Evolutionary conservation across 2,329 filamentous ascomycete genomes (phyloP), one percentile per base, ranked within the genome.

Genomic region (Trichoderma sp.): DNA sequence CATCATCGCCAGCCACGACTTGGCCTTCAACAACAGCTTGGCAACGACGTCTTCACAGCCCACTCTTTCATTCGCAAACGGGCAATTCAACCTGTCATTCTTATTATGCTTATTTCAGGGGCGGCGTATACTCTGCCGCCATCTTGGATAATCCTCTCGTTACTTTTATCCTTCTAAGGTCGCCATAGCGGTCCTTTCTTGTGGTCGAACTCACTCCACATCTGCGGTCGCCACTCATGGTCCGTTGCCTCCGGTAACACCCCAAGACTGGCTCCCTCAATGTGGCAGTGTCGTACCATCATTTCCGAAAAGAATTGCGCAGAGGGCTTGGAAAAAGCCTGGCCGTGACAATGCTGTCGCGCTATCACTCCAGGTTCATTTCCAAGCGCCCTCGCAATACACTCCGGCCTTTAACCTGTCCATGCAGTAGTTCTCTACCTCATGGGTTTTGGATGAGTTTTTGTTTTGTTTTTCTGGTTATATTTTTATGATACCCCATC

Each of bases 341-440:
- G 53, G 27, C 21, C 21, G 75, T 77, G 86, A 89, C 86, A 89
- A 89, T 89, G 88, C 86, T 85, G 82, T 79, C 86, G 84, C 88
- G 88, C 88, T 89, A 89, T 89, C 84, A 68, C 50, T 73, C 76
- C 11, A 56, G 29, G 60, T 14, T 50, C 38, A 6, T 33, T 65
- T 41, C 12, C 53, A 59, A 29, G 63, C 83, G 53, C 62, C 27
- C 75, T 38, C 41, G 67, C 77, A 78, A 69, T 63, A 71, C 41
- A 24, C 27, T 60, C 62, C 59, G 69, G 69, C 41, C 8, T 53
- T 60, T 33, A 63, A 14, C 11, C 60, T 75, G 5, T 33, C 16
- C n/a, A 62, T 35, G 56, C 16, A 38, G n/a, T 53, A 24, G 24
- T 5, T 24, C 21, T 21, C n/a, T 35, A 9, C 11, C 27, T 33